Evolutionary conservation across 2,329 filamentous ascomycete species (phyloP), one percentile per base, ranked within the genome.

Genomic region (Penicillium nordicum): DNA sequence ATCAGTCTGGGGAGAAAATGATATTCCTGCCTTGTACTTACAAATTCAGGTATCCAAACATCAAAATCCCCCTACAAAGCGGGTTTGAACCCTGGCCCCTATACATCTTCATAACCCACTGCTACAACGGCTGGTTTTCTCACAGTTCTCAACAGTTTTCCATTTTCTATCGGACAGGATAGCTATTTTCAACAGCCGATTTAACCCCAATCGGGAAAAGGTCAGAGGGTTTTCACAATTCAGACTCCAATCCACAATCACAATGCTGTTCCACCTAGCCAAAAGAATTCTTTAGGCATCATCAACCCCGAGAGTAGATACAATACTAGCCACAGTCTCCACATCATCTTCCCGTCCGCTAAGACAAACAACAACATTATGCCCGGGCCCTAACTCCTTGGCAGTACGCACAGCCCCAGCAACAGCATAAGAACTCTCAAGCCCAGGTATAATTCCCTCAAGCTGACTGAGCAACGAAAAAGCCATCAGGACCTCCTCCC

Each of bases 281-380:
- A 16, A 23, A n/a, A n/a, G 30, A 42, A 18, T 14, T 11, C 27
- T 1, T 44, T 30, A 44, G n/a, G 8, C 6, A 21, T 18, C 27
- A 2, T 30, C n/a, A 12, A 30, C 16, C 14, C 92, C 91, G 56
- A 97, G 75, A 67, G 82, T 88, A 18, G 92, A 92, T 71, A 97
- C 74, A 78, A 94, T 89, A 70, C 96, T 92, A 1, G 93, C 92
- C 50, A 97, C 92, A 67, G 88, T 95, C 82, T 97, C 92, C 59
- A 97, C 93, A 71, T 97, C 94, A 76, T 97, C 93, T 56, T 93
- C 93, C 63, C 93, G 82, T 5, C 93, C 93, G 72, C 89, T 93
- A 41, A 97, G 72, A 76, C 92, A 97, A 63, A 97, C 89, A 56
- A 97, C 92, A 36, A 97, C 77, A 70, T 97, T 90, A 76, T 96